Evolutionary conservation across 1,139 yeast species (phyloP).

Genomic region (Candida smagusa): DNA sequence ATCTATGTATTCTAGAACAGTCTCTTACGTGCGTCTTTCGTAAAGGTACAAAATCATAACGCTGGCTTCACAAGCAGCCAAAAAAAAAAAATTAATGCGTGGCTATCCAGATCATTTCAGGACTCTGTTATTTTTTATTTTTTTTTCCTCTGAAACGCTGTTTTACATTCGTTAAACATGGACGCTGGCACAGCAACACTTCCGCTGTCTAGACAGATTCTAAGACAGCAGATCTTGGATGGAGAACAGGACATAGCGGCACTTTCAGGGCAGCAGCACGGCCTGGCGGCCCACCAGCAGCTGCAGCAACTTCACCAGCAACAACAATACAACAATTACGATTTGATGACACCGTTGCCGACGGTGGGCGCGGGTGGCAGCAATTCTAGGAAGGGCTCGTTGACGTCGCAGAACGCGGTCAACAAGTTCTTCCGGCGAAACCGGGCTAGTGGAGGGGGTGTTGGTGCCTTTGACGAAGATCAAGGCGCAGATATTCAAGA

Average conservation of each 20-base stretch:
- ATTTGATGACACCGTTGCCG: constrained; percentile 20
- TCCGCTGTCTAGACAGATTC: constrained; percentile 17
- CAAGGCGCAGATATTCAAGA: constrained; percentile 47
- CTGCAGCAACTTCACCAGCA: constrained; percentile 9
- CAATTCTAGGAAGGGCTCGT: constrained; percentile 37
- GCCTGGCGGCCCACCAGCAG: constrained; percentile 2
- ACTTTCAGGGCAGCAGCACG: constrained; percentile 15
- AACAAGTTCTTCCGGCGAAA: constrained; percentile 45
- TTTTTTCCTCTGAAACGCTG: too few relatives aligned
- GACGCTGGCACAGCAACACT: constrained; percentile 16
- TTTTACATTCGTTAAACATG: constrained; percentile 8
- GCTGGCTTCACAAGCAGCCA: too few relatives aligned
- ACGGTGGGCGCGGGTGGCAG: constrained; percentile 4
- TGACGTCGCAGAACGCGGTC: constrained; percentile 40
- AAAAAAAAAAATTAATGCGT: too few relatives aligned
- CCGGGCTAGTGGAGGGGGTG: constrained; percentile 22
- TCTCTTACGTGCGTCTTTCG: too few relatives aligned
- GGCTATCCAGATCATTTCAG: too few relatives aligned
- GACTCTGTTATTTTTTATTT: too few relatives aligned
- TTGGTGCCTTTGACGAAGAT: constrained; percentile 48
- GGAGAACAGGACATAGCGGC: constrained; percentile 28
- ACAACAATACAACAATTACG: constrained; percentile 17
- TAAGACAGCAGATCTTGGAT: constrained; percentile 34
- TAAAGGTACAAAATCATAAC: too few relatives aligned
- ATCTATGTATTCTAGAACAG: too few relatives aligned